Evolutionary conservation across 2,329 filamentous ascomycete genomes (phyloP).

Genomic region (Hypoxylon sp.): DNA sequence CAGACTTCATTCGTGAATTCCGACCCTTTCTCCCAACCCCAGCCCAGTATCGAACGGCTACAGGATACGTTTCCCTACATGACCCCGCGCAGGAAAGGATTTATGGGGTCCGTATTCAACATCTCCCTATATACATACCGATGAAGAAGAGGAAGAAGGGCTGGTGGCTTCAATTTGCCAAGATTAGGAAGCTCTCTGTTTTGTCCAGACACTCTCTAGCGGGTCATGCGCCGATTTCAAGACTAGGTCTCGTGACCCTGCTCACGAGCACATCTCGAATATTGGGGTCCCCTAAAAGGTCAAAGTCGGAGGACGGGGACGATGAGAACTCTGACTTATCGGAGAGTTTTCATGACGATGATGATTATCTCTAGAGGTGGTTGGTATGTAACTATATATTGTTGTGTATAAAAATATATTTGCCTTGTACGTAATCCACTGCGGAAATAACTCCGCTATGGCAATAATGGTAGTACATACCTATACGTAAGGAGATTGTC

Average conservation of each 20-base stretch:
- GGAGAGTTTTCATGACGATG: conserved; percentile 10
- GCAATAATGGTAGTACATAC: neutral
- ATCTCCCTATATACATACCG: conserved; percentile 17
- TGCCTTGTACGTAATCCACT: neutral
- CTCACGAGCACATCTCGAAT: conserved; percentile 27
- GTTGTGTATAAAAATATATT: conserved; percentile 2
- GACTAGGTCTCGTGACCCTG: conserved; percentile 35
- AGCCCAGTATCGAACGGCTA: conserved; percentile 56
- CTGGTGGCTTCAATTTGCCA: neutral
- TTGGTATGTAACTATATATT: conserved; percentile 16
- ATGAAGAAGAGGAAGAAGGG: conserved; percentile 11
- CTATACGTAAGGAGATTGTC: neutral
- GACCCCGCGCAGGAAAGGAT: conserved; percentile 45
- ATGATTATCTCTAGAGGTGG: conserved; percentile 21
- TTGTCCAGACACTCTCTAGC: conserved; percentile 43
- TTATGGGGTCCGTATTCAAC: conserved; percentile 35
- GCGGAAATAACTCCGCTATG: neutral
- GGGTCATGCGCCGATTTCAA: conserved; percentile 27
- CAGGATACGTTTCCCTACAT: conserved; percentile 59
- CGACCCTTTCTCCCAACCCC: conserved; percentile 60
- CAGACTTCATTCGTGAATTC: conserved; percentile 64
- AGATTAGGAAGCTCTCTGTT: conserved; percentile 1
- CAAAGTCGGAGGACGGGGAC: neutral
- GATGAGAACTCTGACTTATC: neutral
- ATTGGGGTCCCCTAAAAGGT: conserved; percentile 19